Percentiles rank a stretch among this genome's conserved stretches.
Conservation (phyloP, 352 stramenopile genomes). For the Lagenidium giganteum region DNA sequence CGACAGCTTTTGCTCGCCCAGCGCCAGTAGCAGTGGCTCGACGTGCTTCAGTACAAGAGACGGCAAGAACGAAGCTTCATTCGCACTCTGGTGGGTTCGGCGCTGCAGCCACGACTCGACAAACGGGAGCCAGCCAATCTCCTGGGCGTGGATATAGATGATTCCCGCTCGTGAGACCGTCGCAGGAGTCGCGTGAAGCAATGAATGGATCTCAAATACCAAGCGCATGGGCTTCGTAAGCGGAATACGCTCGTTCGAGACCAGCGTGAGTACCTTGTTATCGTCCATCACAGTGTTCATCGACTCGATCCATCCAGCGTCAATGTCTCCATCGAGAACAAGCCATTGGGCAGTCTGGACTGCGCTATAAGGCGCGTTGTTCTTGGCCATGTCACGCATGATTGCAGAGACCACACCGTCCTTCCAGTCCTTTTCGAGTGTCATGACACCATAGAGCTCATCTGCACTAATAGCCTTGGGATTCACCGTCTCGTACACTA, state of each 20-base stretch:
- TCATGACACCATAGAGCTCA: constrained; percentile 96
- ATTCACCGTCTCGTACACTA: constrained; percentile 94
- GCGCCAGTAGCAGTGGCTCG: constrained; percentile 74
- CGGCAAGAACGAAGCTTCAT: constrained; percentile 80
- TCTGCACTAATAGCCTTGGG: constrained; percentile 92
- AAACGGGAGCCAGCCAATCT: constrained; percentile 92
- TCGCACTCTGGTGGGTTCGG: constrained; percentile 46
- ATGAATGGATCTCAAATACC: constrained; percentile 96
- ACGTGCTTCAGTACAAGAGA: constrained; percentile 94
- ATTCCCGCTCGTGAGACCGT: constrained; percentile 97
- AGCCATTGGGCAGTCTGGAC: constrained; percentile 88
- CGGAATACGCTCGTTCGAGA: constrained; percentile 96
- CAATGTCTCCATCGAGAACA: constrained; percentile 93
- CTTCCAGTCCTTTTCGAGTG: constrained; percentile 97
- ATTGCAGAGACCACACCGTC: constrained; percentile 95
- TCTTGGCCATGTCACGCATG: constrained; percentile 97
- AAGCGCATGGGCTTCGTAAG: constrained; percentile 95
- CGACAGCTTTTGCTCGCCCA: constrained; percentile 57
- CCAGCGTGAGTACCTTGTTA: constrained; percentile 94
- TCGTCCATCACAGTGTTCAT: constrained; percentile 93
- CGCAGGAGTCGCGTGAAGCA: constrained; percentile 94
- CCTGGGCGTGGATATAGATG: constrained; percentile 93
- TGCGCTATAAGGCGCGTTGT: constrained; percentile 75
- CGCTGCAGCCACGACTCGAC: constrained; percentile 92
- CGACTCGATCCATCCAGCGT: constrained; percentile 93